Evolutionary conservation across 371 early-diverging fungal genomes (phyloP), one percentile per base, ranked within the genome.

Genomic region (Saksenaea vasiformis): DNA sequence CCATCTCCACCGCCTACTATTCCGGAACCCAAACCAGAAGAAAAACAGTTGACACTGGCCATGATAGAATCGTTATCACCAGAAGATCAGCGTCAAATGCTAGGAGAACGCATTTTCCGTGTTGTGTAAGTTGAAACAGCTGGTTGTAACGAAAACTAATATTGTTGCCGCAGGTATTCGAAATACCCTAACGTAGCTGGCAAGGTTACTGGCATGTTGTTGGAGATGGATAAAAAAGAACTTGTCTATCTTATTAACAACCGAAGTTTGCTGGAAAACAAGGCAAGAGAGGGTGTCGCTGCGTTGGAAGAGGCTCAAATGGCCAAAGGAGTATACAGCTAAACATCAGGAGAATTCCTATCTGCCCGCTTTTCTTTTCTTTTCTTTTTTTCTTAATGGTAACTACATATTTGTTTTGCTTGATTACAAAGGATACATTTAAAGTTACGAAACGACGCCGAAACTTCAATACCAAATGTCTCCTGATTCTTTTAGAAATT

Each of bases 141-240:
- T 15, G 19, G 36, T 26, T 51, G n/a, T 22, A 24, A 15, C 8
- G 17, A 35, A 8, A 2, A 8, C 56, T 43, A 22, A 17, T 57
- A n/a, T 36, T 34, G 5, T 53, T 37, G 39, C 0, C n/a, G 47
- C 60, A 77, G 78, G 14, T 60, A 72, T 56, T 58, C 66, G 35
- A 76, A 76, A 59, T 87, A 93, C 73, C 89, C 88, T 57, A 80
- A 84, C 47, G 73, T 83, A 39, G 95, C 97, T 61, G 95, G 95
- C 64, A 97, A 98, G 88, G 91, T 98, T 65, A 98, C 99, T 9
- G 98, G 98, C 54, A 97, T 97, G 97, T 80, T 98, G 54, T 79
- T 98, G 56, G 99, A 98, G 82, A 94, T 96, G 95, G 96, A 96
- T 69, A 92, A 92, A 73, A 77, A 87, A 58, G 94, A 95, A 75